These are phyloP conservation scores for Monosporascus sp. DNA, from an alignment of 2,329 filamentous ascomycete genomes.

Conservation along the genomic window DNA sequence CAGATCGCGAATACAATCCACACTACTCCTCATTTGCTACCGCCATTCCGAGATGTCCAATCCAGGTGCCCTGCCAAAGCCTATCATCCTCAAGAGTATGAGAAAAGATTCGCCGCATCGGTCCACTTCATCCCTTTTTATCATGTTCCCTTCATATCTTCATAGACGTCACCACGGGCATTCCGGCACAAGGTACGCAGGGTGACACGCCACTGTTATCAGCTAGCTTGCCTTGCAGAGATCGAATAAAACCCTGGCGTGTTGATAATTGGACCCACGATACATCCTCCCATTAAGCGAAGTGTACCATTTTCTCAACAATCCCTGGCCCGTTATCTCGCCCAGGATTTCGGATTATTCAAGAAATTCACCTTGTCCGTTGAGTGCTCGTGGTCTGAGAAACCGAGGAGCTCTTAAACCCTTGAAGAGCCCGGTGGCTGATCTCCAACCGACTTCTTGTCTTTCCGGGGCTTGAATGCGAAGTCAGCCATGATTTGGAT, in stretches of 20 bases:
- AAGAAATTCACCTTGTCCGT: not conserved
- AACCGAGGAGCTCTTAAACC: constrained; percentile 4
- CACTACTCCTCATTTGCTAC: not conserved
- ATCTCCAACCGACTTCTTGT: constrained; percentile 53
- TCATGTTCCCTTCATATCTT: constrained; percentile 2
- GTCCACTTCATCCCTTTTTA: constrained; percentile 19
- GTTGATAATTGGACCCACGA: too few species aligned
- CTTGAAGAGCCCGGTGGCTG: constrained; percentile 13
- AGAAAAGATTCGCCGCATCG: constrained; percentile 20
- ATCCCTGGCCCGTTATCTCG: not conserved
- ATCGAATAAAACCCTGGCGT: too few species aligned
- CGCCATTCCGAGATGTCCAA: constrained; percentile 23
- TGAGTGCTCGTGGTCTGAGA: not conserved
- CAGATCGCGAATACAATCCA: constrained; percentile 1
- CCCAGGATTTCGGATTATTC: not conserved
- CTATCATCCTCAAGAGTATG: constrained; percentile 19
- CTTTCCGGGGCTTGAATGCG: constrained; percentile 80
- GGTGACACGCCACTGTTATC: too few species aligned
- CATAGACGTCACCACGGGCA: not conserved
- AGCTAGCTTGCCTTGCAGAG: too few species aligned
- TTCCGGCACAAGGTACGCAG: too few species aligned
- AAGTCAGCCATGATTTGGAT: constrained; percentile 87
- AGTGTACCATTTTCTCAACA: too few species aligned
- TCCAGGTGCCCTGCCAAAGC: constrained; percentile 20
- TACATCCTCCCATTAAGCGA: too few species aligned